phyloP scores from a whole-genome alignment of 805 yeast species.

The Nakazawaea sp. region DNA sequence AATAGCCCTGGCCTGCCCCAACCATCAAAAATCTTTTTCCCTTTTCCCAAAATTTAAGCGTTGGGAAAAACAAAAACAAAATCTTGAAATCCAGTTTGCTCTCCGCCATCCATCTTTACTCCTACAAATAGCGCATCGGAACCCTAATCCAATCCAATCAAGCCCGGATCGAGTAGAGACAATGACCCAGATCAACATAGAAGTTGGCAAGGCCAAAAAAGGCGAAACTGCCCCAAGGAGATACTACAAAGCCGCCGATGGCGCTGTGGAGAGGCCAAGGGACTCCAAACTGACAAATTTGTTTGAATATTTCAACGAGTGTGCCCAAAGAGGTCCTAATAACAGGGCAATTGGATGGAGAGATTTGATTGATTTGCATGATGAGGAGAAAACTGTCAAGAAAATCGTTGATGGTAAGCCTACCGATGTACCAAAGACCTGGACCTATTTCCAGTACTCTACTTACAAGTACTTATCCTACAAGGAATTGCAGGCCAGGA shows the following conservation, averaged over 20 bases:
- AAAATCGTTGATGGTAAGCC: conserved; percentile 76
- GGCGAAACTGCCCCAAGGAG: conserved; percentile 85
- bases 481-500: conserved; percentile 42
- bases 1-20: too few species aligned
- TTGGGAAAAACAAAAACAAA: too few species aligned
- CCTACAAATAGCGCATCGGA: too few species aligned
- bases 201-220: conserved; percentile 63
- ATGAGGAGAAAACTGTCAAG: conserved; percentile 65
- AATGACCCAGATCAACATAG: conserved; percentile 36
- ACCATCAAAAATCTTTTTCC: too few species aligned
- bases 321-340: conserved; percentile 48
- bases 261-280: conserved; percentile 49
- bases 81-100: too few species aligned
- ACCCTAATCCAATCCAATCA: too few species aligned
- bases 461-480: conserved; percentile 63
- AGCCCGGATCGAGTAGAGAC: background rate
- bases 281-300: conserved; percentile 62
- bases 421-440: conserved; percentile 68
- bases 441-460: conserved; percentile 80
- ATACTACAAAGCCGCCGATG: conserved; percentile 40
- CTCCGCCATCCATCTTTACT: too few species aligned
- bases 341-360: conserved; percentile 71
- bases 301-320: conserved; percentile 61
- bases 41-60: too few species aligned
- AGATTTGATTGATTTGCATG: conserved; percentile 64